Base-by-base conservation (phyloP, 345 rosid species). In the Populus nigra region DNA sequence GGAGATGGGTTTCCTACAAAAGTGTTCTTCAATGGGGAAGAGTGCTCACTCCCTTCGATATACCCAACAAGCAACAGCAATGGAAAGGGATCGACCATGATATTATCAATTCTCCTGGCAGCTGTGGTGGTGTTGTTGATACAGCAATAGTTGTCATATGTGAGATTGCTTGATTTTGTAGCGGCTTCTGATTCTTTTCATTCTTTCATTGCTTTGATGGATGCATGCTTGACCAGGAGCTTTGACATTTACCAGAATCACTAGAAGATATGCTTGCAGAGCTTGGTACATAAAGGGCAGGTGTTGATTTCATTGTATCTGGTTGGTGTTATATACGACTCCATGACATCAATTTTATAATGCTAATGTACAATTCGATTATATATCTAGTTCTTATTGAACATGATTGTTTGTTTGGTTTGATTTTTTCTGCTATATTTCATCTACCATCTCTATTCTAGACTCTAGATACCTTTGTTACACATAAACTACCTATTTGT, bases 11-110 rank as follows among this genome's bases (percentile, higher is more conserved):
- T 91, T 81, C 98, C 99, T 8, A 85, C 93, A 1, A 96, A 93
- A 82, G 97, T 96, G 49, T 93, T 86, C 86, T 96, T 96, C 84
- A 96, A 96, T 22, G 99, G 99, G 17, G 97, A 96, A 69, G 97
- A 93, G 69, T 96, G 99, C 68, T 80, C 97, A 1, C 92, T 96
- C 67, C 98, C 99, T 53, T 71, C 87, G 8, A 23, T 84, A 33
- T 76, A 73, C 68, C 99, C 99, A 38, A 76, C 87, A 62, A 77
- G 82, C 69, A 79, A 81, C 77, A 71, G 90, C 67, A 82, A 80
- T 38, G 79, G 82, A 76, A 83, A 73, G 80, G 73, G 67, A 38
- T 76, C 87, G 1, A 73, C 75, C 23, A 13, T 74, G 7, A 17
- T 78, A 65, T 31, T 82, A 36, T 78, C 87, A 13, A 23, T 82